Percentiles rank a stretch among this genome's conserved stretches.
These are phyloP conservation scores for Prunella vulgaris DNA, from an alignment of 257 asterid species.

Conservation along the genomic window DNA sequence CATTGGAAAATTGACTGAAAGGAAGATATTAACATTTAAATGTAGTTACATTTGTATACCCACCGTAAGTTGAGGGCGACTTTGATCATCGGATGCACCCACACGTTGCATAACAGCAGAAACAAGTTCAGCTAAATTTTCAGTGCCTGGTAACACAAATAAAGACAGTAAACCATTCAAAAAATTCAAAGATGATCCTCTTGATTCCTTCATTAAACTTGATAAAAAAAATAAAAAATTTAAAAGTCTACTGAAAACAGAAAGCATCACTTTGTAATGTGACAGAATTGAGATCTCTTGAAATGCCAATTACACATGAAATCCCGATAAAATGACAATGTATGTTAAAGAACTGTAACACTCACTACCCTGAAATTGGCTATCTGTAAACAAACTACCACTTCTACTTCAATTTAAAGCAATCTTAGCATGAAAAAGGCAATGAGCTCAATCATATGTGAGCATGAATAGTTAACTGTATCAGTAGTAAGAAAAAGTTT, in stretches of 20 bases:
- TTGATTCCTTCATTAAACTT: slow-evolving; percentile 1
- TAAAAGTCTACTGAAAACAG: background rate
- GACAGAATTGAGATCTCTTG: background rate
- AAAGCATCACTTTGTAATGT: background rate
- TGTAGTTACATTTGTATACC: slow-evolving; percentile 26
- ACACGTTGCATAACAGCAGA: slow-evolving; percentile 69
- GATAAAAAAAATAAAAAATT: background rate
- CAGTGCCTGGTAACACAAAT: slow-evolving; percentile 50
- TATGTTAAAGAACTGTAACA: too few relatives aligned
- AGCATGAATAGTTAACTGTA: background rate
- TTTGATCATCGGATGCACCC: slow-evolving; percentile 43
- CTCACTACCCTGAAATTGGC: background rate
- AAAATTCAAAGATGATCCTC: background rate
- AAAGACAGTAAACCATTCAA: background rate
- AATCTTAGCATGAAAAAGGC: too few relatives aligned
- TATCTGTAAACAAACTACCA: background rate
- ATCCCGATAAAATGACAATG: too few relatives aligned
- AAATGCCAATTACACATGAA: background rate
- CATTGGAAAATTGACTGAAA: slow-evolving; percentile 3
- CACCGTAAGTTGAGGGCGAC: slow-evolving; percentile 73
- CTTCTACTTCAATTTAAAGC: background rate
- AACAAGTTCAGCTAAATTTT: slow-evolving; percentile 69
- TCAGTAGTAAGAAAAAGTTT: background rate
- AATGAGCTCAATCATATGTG: background rate
- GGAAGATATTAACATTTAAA: background rate